A percentile compares a stretch with the other conserved stretches of the same genome.
Evolutionary conservation across 352 stramenopile genomes (phyloP).

Genomic region (Aphanomyces invadans): DNA sequence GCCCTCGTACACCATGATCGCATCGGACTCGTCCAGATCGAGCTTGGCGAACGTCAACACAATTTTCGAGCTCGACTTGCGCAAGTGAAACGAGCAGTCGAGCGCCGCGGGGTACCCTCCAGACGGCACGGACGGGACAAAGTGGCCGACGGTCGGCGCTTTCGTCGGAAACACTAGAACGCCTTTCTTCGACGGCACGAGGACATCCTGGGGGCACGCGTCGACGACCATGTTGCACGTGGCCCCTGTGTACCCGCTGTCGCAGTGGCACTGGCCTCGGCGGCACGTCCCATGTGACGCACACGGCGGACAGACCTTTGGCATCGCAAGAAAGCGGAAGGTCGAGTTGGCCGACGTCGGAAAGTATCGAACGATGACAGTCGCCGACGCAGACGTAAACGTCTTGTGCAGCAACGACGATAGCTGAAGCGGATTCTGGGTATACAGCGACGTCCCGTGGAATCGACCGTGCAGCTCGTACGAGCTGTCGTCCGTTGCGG

Average conservation of each 20-base stretch:
- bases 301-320: neutral
- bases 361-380: neutral
- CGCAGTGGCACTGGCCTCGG: neutral
- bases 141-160: neutral
- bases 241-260: neutral
- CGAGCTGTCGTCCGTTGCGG: neutral
- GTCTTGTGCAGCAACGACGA: neutral
- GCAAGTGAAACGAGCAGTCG: constrained; percentile 11
- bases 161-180: neutral
- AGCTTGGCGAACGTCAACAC: neutral
- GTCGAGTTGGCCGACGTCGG: neutral
- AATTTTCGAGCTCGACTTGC: neutral
- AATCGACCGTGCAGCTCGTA: neutral
- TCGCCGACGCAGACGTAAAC: neutral
- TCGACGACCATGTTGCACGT: neutral
- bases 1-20: constrained; percentile 5
- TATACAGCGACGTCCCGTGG: neutral
- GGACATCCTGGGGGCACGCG: neutral
- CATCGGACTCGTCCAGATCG: neutral
- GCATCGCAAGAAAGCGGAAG: neutral
- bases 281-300: neutral
- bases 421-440: neutral
- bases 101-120: neutral
- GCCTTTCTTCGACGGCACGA: neutral
- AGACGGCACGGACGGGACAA: neutral